These are phyloP conservation scores for Botryotinia calthae DNA, from an alignment of 2,329 filamentous ascomycete species.

Conservation along the genomic window DNA sequence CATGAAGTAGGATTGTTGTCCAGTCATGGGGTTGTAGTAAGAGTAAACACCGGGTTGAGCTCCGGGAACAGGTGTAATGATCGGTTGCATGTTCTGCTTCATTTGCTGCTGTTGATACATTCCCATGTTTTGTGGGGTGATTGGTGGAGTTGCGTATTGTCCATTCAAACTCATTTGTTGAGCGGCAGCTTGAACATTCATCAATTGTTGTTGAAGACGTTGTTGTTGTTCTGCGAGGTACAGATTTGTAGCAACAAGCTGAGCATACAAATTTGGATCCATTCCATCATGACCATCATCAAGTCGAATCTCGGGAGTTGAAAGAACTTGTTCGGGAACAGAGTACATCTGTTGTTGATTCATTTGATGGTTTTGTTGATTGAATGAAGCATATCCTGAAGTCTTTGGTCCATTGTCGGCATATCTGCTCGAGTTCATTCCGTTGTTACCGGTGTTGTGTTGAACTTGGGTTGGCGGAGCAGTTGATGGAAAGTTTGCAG, in stretches of 20 bases:
- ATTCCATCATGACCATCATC: constrained; percentile 69
- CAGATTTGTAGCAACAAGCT: constrained; percentile 85
- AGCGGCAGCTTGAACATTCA: constrained; percentile 76
- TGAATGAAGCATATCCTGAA: constrained; percentile 36
- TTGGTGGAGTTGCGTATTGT: constrained; percentile 50
- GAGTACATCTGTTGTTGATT: constrained; percentile 61
- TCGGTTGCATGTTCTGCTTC: constrained; percentile 43
- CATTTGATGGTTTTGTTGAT: constrained; percentile 41
- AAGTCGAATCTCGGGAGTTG: constrained; percentile 77
- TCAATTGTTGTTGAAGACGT: constrained; percentile 88
- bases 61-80: constrained; percentile 50
- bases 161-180: constrained; percentile 77
- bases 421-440: constrained; percentile 37
- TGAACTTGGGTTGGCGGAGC: constrained; percentile 57
- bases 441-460: constrained; percentile 31
- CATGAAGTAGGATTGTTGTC: constrained; percentile 74
- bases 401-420: constrained; percentile 39
- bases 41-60: constrained; percentile 74
- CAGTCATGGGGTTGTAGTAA: constrained; percentile 82
- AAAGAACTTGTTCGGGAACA: constrained; percentile 79
- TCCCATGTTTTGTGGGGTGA: constrained; percentile 51
- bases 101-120: constrained; percentile 48
- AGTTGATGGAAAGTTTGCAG: constrained; percentile 66
- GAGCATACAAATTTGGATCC: constrained; percentile 83
- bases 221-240: constrained; percentile 94